A percentile compares a stretch with the other conserved stretches of the same genome.
phyloP scores from a whole-genome alignment of 768 basidiomycete genomes.

The Russula virescens region DNA sequence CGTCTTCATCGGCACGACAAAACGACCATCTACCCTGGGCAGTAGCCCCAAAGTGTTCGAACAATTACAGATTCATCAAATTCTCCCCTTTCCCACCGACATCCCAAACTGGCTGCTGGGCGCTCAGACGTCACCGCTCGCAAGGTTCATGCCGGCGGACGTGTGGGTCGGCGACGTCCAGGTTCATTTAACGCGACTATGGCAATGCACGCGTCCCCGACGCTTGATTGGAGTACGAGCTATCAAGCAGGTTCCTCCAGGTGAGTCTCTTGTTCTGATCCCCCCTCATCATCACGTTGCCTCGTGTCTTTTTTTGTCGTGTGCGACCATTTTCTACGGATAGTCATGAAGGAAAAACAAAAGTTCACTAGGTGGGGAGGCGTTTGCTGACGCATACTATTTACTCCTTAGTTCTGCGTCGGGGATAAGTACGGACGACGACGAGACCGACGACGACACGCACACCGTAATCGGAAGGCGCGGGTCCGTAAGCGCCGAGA shows the following conservation, averaged over 20 bases:
- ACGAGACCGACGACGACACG: constrained; percentile 51
- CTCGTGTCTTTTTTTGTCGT: background rate
- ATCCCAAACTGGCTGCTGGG: constrained; percentile 45
- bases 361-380: background rate
- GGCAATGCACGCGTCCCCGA: constrained; percentile 29
- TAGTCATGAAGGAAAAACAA: background rate
- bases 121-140: constrained; percentile 43
- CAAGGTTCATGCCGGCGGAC: constrained; percentile 35
- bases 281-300: background rate
- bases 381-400: background rate
- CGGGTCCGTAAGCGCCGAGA: constrained; percentile 9
- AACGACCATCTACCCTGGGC: background rate
- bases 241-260: constrained; percentile 83
- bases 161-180: constrained; percentile 32
- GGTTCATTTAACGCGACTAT: constrained; percentile 26
- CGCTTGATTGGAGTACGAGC: constrained; percentile 75
- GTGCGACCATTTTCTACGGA: background rate
- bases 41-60: background rate
- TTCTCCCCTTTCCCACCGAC: constrained; percentile 71
- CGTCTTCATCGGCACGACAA: background rate
- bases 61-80: constrained; percentile 48
- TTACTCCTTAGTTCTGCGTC: constrained; percentile 40
- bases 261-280: constrained; percentile 35
- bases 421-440: constrained; percentile 46
- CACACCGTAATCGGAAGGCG: constrained; percentile 16